These are phyloP conservation scores for Fragaria vesca DNA, from an alignment of 306 rosid species.

Conservation along the genomic window DNA sequence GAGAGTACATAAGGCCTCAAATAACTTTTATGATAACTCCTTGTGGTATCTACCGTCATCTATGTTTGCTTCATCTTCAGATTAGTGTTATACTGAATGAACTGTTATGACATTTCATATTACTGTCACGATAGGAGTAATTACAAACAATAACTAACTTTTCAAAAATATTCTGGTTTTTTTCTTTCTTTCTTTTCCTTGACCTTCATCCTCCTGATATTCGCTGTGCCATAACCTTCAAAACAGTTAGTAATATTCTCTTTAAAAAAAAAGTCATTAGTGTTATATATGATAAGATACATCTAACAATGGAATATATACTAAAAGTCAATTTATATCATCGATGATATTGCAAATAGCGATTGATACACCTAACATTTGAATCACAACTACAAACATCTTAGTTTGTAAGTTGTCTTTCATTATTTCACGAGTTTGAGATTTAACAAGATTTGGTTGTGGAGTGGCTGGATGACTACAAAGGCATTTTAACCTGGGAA, in stretches of 20 bases:
- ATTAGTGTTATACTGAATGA: background rate
- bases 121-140: background rate
- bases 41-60: background rate
- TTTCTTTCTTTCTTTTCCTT: background rate
- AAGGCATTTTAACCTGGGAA: background rate
- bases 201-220: background rate
- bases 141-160: background rate
- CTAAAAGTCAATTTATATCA: background rate
- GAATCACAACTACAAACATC: background rate
- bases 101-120: background rate
- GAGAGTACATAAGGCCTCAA: background rate
- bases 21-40: background rate
- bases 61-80: background rate
- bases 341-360: background rate
- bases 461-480: background rate
- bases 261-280: too few species aligned
- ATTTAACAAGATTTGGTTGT: background rate
- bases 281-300: background rate
- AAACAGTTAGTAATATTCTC: background rate
- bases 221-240: background rate
- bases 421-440: background rate
- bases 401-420: background rate
- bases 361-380: background rate
- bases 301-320: background rate
- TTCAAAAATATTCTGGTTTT: background rate